These are phyloP conservation scores for Xylariaceae sp. DNA, from an alignment of 2,329 filamentous ascomycete genomes.

Conservation along the genomic window DNA sequence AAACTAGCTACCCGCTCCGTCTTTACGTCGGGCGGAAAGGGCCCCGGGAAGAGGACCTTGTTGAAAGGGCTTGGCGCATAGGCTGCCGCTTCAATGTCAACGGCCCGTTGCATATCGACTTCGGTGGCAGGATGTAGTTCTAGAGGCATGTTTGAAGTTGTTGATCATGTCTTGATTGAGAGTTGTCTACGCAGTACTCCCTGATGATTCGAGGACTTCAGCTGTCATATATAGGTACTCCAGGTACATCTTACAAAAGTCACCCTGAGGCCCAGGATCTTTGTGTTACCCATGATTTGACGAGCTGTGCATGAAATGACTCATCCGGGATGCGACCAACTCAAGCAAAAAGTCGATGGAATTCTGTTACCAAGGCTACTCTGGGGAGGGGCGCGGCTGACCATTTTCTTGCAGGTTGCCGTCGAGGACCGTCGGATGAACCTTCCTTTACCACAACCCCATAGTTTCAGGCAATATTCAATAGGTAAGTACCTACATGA, in stretches of 20 bases:
- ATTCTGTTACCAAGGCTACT: background rate
- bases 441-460: no score
- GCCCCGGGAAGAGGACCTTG: slow-evolving; percentile 30
- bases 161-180: no score
- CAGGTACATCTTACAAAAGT: no score
- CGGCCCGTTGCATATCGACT: slow-evolving; percentile 31
- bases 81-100: slow-evolving; percentile 34
- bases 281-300: background rate
- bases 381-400: no score
- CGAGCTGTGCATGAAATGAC: background rate
- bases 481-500: no score
- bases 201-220: no score
- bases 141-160: slow-evolving; percentile 32
- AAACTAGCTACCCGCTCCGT: slow-evolving; percentile 19
- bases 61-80: slow-evolving; percentile 30
- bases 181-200: no score
- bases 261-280: no score
- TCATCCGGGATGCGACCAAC: background rate
- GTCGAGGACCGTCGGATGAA: no score
- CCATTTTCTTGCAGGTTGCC: no score
- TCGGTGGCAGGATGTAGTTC: slow-evolving; percentile 29
- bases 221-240: no score
- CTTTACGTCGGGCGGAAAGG: slow-evolving; percentile 20
- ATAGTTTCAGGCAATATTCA: no score
- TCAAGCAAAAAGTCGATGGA: background rate